Evolutionary conservation across 2,329 filamentous ascomycete genomes (phyloP).

Genomic region (Trichoderma cornu-damae): DNA sequence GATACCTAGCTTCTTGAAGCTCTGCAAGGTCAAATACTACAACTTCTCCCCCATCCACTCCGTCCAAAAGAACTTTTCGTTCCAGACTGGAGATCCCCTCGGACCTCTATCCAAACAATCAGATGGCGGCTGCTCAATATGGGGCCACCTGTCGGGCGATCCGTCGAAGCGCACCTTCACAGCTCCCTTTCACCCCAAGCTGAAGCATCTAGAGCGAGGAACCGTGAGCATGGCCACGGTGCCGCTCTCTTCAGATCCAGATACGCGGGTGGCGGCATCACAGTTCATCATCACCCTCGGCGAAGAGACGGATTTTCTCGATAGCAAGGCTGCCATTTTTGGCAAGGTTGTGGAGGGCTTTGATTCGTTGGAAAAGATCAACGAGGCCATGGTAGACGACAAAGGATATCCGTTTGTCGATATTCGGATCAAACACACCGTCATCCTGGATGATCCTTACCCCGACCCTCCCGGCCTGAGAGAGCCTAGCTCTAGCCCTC

Average conservation of each 20-base stretch:
- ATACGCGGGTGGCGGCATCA: constrained; percentile 76
- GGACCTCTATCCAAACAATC: constrained; percentile 78
- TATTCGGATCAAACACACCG: constrained; percentile 88
- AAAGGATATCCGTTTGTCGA: constrained; percentile 85
- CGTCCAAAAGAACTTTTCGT: constrained; percentile 91
- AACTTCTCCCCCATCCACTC: constrained; percentile 92
- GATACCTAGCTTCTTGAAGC: constrained; percentile 93
- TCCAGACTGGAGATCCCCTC: constrained; percentile 91
- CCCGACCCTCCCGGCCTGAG: constrained; percentile 72
- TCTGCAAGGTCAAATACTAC: constrained; percentile 99
- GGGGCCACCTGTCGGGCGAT: constrained; percentile 68
- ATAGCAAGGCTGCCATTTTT: constrained; percentile 92
- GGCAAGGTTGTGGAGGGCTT: constrained; percentile 95
- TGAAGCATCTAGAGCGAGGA: constrained; percentile 83
- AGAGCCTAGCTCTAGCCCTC: constrained; percentile 73
- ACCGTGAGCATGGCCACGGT: constrained; percentile 98
- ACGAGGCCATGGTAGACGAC: constrained; percentile 80
- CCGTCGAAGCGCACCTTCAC: constrained; percentile 70
- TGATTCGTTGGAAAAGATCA: constrained; percentile 89
- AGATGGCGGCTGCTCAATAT: constrained; percentile 90
- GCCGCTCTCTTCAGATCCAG: constrained; percentile 67
- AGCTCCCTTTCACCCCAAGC: constrained; percentile 77
- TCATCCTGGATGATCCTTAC: constrained; percentile 87
- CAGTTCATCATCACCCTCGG: constrained; percentile 93
- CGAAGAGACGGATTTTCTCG: constrained; percentile 81